Base-by-base conservation (phyloP, 148 eudicot species). In the Pouteria glomerata region DNA sequence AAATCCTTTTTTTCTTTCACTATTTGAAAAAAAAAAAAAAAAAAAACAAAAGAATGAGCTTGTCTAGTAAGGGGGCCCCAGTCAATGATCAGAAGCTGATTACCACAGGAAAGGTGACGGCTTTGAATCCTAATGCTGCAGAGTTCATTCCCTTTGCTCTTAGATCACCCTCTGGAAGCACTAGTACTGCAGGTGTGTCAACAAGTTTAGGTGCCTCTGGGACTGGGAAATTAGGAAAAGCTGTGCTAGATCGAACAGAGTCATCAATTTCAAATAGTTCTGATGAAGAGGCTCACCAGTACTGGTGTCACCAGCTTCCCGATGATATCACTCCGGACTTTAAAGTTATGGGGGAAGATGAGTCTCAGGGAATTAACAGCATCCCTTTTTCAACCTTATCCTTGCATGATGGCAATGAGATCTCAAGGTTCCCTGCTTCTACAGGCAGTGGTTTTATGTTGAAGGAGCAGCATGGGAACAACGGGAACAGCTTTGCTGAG, bases 271-370 rank as follows among this genome's bases (percentile, higher is more conserved):
- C 96, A 37, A 81, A 76, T 66, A 85, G 86, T 73, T 89, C 97
- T 15, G 97, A 91, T 70, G 98, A 95, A 52, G 98, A 94, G 76
- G 95, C 90, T 41, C 97, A 79, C 34, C 96, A 86, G 53, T 95
- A 85, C 64, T 95, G 98, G 98, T 84, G 89, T 73, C 83, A 71
- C 73, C 93, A 91, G 75, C 96, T 95, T 29, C 98, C 98, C 26
- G 98, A 95, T 82, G 98, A 95, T 75, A 89, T 95, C 52, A 95
- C 91, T 82, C 98, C 98, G 7, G 98, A 95, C 76, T 95, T 95
- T 63, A 86, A 86, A 51, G 81, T 79, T 57, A 60, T 77, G 73
- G 88, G 84, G 48, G 89, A 78, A 62, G 90, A 87, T 34, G 86
- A 83, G 16, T 81, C 80, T 75, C 90, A 50, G 53, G 85, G 80